Evolutionary conservation across 1,284 basidiomycete genomes (phyloP), one percentile per base, ranked within the genome.

Genomic region (Ceratobasidium sp.): DNA sequence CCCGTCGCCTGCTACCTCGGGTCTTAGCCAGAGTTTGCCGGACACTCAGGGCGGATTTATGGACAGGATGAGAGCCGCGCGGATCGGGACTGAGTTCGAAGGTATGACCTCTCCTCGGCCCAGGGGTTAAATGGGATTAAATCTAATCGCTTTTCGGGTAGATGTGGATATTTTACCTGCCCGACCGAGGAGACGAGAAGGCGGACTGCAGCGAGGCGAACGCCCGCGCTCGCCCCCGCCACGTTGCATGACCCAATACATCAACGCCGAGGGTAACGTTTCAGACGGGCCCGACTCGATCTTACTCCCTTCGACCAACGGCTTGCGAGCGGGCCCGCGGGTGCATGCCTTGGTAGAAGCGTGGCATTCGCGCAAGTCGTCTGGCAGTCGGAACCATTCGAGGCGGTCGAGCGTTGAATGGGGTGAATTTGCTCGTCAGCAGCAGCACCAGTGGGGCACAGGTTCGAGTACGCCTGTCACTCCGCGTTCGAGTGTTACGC

Each of bases 221-320:
- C 53, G 61, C 15, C 72, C 72, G 4, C 72, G 72, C 26, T 76
- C 72, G 13, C 72, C 72, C 7, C 72, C 72, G 28, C 72, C 72
- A 23, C 60, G 72, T n/a, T 76, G 72, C 61, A 76, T 76, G 72
- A 76, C 72, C 23, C 60, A 64, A n/a, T 76, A 76, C 61, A 63
- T 61, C 28, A 66, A 80, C 26, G 79, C 81, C 60, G 79, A 79
- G 12, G 64, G 80, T 20, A 61, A 60, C 23, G 91, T 89, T 78
- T 89, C 90, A 33, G 72, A 76, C 49, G 33, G 20, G 18, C 84
- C 89, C 33, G 86, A 88, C 60, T 83, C 86, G 18, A 90, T 94
- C 70, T 82, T 87, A 15, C 84, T 94, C 1, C 93, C 93, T 18
- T 91, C 92, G 7, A 94, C 93, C 0, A 86, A 93, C 63, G 93